Evolutionary conservation across 306 rosid genomes (phyloP).

Genomic region (Ceratonia siliqua): DNA sequence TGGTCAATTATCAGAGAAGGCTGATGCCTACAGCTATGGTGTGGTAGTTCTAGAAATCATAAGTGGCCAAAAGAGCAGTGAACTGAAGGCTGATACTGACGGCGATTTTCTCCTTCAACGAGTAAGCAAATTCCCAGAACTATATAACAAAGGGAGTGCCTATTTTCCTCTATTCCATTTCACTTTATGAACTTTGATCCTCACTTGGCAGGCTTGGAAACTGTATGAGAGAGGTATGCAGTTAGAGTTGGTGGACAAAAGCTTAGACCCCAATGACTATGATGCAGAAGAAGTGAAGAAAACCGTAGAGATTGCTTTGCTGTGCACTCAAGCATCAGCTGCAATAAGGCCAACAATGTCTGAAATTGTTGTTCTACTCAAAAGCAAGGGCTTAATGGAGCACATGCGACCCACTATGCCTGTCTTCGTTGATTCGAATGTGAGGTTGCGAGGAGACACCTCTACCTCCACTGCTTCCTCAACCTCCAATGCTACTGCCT

Average conservation of each 20-base stretch:
- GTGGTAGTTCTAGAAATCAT: slow-evolving; percentile 48
- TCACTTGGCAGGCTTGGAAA: slow-evolving; percentile 44
- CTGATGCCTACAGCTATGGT: slow-evolving; percentile 50
- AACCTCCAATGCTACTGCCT: slow-evolving; percentile 39
- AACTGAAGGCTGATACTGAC: slow-evolving; percentile 15
- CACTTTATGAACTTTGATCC: neutral
- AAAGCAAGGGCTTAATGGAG: slow-evolving; percentile 25
- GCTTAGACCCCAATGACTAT: slow-evolving; percentile 33
- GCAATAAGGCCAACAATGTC: slow-evolving; percentile 48
- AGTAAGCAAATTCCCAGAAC: slow-evolving; percentile 31
- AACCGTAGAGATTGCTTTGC: slow-evolving; percentile 40
- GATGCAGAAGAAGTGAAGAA: slow-evolving; percentile 37
- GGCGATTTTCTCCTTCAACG: slow-evolving; percentile 46
- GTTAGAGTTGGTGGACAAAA: slow-evolving; percentile 36
- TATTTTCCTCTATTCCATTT: neutral
- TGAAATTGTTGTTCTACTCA: slow-evolving; percentile 40
- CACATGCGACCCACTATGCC: slow-evolving; percentile 34
- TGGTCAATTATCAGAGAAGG: slow-evolving; percentile 53
- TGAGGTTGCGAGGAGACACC: slow-evolving; percentile 10
- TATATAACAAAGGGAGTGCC: neutral
- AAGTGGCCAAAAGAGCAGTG: slow-evolving; percentile 42
- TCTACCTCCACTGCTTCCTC: slow-evolving; percentile 40
- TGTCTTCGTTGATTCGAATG: slow-evolving; percentile 33
- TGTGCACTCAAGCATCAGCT: slow-evolving; percentile 47
- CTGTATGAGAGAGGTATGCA: slow-evolving; percentile 36